Base-by-base conservation (phyloP, 805 yeast genomes). In the Ogataea philodendri region DNA sequence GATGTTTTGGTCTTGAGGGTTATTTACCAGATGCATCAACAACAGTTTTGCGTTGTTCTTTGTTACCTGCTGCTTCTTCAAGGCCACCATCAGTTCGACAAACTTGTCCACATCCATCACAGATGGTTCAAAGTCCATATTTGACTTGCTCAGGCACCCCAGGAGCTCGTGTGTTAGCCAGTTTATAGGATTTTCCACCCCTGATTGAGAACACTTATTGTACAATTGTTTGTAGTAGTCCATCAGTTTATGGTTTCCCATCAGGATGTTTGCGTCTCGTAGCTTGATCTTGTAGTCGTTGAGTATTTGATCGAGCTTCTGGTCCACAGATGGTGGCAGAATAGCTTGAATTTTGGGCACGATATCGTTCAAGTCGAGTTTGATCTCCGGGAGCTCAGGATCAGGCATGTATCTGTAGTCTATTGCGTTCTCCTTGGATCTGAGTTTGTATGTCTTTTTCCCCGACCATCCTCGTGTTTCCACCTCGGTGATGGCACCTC, bases 381-480 rank as follows among this genome's bases (percentile, higher is more conserved):
- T 41, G 4, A 89, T 60, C 1, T 62, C 58, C 0, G 93, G 88
- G 19, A 93, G 63, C 57, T 93, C 98, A 2, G 94, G 85, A 57
- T 93, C 98, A 0, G 97, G 96, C 72, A 90, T 81, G 55, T 88
- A 93, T 50, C 97, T 67, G 60, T 93, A 93, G 59, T 93, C 98
- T 9, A 84, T 72, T 0, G 85, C 74, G 24, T 75, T 74, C 56
- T 90, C 97, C 52, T 93, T 93, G 3, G 75, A 67, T 54, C 98
- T 74, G 32, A 83, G 62, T 32, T 73, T 69, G 28, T 71, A 66
- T 0, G 97, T 90, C 26, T 67, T 63, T 3, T 59, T 59, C 2
- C 96, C 97, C 51, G 82, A 81, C 96, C 97, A 93, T 13, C 96
- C 93, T 53, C 97, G 71, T 0, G 98, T 93, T 52, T 89, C 95